Conservation (phyloP, 2,329 filamentous ascomycete species). For the Cadophora gregata region DNA sequence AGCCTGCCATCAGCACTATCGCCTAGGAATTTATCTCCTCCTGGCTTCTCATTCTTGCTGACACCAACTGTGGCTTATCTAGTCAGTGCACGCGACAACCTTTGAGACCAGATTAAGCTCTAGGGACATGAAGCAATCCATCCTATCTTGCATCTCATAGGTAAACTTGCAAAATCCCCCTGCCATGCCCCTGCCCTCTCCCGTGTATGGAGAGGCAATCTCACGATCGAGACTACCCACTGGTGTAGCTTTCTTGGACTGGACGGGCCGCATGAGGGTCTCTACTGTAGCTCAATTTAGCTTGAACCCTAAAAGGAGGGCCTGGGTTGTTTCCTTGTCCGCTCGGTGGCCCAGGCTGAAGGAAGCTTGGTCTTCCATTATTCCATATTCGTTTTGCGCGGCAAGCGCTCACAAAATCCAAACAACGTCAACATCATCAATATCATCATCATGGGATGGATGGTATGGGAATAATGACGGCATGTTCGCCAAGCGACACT, state of each 20-base stretch:
- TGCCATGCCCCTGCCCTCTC: neutral
- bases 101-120: slow-evolving; percentile 4
- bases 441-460: neutral
- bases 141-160: slow-evolving; percentile 19
- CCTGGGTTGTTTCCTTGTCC: slow-evolving; percentile 20
- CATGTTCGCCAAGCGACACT: neutral
- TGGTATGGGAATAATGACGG: slow-evolving; percentile 8
- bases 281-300: slow-evolving; percentile 3
- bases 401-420: slow-evolving; percentile 19
- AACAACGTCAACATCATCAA: neutral
- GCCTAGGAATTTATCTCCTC: slow-evolving; percentile 8
- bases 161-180: neutral
- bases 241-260: neutral
- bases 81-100: neutral
- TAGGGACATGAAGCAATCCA: slow-evolving; percentile 9
- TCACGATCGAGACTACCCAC: slow-evolving; percentile 5
- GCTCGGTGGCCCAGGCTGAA: neutral
- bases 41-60: slow-evolving; percentile 11
- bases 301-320: slow-evolving; percentile 24
- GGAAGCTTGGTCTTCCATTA: neutral
- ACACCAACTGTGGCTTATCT: slow-evolving; percentile 7
- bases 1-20: slow-evolving; percentile 17
- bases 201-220: neutral
- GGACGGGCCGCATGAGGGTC: slow-evolving; percentile 23
- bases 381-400: slow-evolving; percentile 19